A percentile compares a stretch with the other conserved stretches of the same genome.
Conservation (phyloP, 768 basidiomycete genomes). For the Suillus clintonianus region DNA sequence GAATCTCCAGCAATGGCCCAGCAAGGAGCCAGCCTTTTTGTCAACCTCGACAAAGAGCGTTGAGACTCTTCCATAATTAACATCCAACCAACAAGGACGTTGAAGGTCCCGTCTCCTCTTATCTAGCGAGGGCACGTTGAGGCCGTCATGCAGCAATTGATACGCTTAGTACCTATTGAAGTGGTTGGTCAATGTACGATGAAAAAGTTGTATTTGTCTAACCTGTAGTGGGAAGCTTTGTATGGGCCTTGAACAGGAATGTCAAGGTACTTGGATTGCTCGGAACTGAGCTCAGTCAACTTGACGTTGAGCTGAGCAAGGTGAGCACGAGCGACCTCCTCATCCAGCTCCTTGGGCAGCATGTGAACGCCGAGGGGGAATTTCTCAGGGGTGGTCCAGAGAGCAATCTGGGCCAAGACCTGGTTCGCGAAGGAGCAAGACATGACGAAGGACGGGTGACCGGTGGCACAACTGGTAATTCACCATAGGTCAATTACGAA, state of each 20-base stretch:
- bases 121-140: conserved; percentile 76
- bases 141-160: conserved; percentile 50
- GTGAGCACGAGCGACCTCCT: conserved; percentile 98
- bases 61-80: conserved; percentile 55
- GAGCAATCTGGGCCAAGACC: conserved; percentile 95
- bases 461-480: conserved; percentile 80
- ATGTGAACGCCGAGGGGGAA: conserved; percentile 99
- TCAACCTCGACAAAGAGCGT: conserved; percentile 40
- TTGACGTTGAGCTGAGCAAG: conserved; percentile 90
- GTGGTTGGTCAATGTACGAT: background rate
- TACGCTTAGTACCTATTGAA: conserved; percentile 29
- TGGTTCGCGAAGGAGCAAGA: conserved; percentile 99
- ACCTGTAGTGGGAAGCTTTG: conserved; percentile 74
- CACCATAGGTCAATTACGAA: conserved; percentile 10
- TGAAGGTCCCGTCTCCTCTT: conserved; percentile 65
- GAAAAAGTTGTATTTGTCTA: conserved; percentile 8
- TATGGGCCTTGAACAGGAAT: conserved; percentile 82
- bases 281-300: conserved; percentile 71
- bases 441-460: conserved; percentile 99
- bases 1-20: conserved; percentile 5
- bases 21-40: conserved; percentile 12
- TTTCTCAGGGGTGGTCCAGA: conserved; percentile 90
- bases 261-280: conserved; percentile 90
- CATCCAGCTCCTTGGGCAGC: conserved; percentile 97
- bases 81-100: conserved; percentile 52